Conservation (phyloP, 169 alveolate species). For the Eimeria maxima region DNA sequence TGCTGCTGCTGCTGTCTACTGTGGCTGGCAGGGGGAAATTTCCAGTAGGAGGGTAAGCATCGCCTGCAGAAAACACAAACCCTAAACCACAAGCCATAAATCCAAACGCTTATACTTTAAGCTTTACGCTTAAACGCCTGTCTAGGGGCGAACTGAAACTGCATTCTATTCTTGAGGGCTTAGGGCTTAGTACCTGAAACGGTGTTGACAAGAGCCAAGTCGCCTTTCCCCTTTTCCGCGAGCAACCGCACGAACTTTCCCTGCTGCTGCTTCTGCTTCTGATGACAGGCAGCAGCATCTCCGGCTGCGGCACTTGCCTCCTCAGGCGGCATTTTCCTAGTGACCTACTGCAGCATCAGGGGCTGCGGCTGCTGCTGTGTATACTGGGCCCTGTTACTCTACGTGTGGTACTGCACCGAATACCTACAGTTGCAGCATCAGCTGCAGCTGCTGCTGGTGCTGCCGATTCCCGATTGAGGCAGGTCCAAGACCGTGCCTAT, state of each 20-base stretch:
- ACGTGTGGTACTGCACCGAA: background rate
- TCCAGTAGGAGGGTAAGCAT: constrained; percentile 14
- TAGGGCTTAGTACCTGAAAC: constrained; percentile 6
- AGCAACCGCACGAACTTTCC: constrained; percentile 21
- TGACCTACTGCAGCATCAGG: background rate
- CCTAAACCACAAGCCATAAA: background rate
- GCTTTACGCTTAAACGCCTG: background rate
- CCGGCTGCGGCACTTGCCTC: background rate
- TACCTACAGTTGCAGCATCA: background rate
- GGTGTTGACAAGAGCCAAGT: constrained; percentile 19
- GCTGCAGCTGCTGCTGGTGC: background rate
- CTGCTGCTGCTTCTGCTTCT: background rate
- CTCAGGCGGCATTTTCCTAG: background rate
- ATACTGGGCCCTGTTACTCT: background rate
- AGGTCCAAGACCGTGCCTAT: background rate
- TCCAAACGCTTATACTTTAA: background rate
- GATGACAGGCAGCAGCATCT: background rate
- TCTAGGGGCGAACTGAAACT: background rate
- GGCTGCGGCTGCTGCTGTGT: background rate
- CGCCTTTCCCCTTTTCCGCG: background rate
- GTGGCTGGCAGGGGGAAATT: background rate
- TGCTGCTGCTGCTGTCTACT: constrained; percentile 26
- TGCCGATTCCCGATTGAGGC: background rate
- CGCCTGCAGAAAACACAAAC: background rate
- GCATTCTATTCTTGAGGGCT: background rate